Evolutionary conservation across 352 stramenopile species (phyloP), one percentile per base, ranked within the genome.

Genomic region (Aphanomyces euteiches): DNA sequence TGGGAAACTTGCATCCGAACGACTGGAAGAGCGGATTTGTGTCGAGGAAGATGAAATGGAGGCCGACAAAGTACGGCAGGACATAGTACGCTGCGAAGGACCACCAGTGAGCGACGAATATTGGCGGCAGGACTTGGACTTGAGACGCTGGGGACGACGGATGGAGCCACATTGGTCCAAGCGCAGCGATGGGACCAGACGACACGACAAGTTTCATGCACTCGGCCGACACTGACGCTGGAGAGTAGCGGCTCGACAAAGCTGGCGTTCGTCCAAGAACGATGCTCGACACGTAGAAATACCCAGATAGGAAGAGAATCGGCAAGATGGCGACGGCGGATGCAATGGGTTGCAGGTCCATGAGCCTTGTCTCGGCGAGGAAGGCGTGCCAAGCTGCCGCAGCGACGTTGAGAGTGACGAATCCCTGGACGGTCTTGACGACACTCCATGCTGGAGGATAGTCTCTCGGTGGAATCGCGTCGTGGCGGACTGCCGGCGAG

Each of bases 21-120:
- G 43, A 50, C 43, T 50, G 43, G 43, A 50, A 50, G 43, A 50
- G 43, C 43, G 43, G 43, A 50, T 50, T 50, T n/a, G 43, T 50
- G 43, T 50, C 43, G 43, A 50, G 43, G 43, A 50, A 50, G 43
- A 50, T 50, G 17, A 50, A 50, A n/a, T 50, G 43, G 10, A 50
- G 43, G 43, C 43, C 43, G 43, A 1, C 43, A n/a, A 50, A 50
- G 43, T n/a, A 50, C 1, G 43, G 43, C 10, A 50, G 43, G 10
- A 50, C 17, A n/a, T 50, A 50, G 43, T 50, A 50, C 10, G 17
- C 10, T 12, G 43, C 43, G 1, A n/a, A 12, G 10, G 43, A n/a
- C 10, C 10, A n/a, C 10, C 10, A 12, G 17, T 50, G 43, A n/a
- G 17, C 10, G 43, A 50, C 0, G 43, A 50, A 50, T 12, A n/a